Evolutionary conservation across 2,329 filamentous ascomycete species (phyloP), one percentile per base, ranked within the genome.

Genomic region (Nannizziopsis arthrosporioides): DNA sequence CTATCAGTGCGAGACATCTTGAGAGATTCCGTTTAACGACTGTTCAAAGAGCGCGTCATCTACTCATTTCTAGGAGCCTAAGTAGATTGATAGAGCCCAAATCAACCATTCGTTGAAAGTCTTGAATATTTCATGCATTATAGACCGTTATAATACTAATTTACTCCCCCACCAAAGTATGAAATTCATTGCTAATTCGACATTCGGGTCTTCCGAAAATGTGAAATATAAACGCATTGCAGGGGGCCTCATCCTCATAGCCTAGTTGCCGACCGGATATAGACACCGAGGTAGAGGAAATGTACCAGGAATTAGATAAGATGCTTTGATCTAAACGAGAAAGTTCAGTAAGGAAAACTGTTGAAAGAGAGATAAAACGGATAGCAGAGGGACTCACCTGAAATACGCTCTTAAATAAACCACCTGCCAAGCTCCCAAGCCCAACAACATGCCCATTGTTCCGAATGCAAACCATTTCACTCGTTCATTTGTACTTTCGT

Each of bases 401-500:
- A 98, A 98, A 76, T 98, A 98, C 55, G 90, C 89, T 66, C 92
- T 78, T 69, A 98, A 75, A 70, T 98, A 98, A 64, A 98, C 81
- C 63, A 98, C 85, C 80, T 98, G 92, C 92, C 92, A 98, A 37
- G 74, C 88, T 67, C 92, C 94, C 59, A 98, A 74, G 31, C 79
- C 85, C 56, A 95, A 74, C 58, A 98, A 73, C 74, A 95, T 82
- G 53, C 87, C 84, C 72, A 94, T 96, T 22, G 90, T 96, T 56
- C 82, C 80, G 65, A 95, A 81, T 42, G 90, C 90, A 69, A 98
- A 98, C 88, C 87, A 96, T 75, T 96, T 98, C 62, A 98, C 92
- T 51, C 92, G 80, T 71, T 85, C 92, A 72, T 98, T 98, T 56
- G 92, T 98, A 75, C 90, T 96, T 82, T 98, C 92, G 69, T 98